These are phyloP conservation scores for Agarophyton chilense DNA, from an alignment of 23 red algal genomes.

Conservation along the genomic window DNA sequence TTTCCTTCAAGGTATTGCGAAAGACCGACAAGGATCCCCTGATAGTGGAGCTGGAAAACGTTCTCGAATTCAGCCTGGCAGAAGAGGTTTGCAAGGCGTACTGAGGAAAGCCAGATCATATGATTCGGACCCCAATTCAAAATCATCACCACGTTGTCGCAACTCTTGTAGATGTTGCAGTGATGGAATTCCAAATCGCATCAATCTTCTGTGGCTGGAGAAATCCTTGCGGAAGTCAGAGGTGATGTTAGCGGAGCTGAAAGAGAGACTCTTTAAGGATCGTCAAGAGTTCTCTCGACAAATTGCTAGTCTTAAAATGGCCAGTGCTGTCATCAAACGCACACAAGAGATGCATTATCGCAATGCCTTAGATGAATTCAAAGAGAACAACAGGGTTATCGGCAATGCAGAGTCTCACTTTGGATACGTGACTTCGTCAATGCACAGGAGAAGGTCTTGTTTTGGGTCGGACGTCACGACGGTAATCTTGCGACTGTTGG, in stretches of 20 bases:
- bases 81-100: not conserved
- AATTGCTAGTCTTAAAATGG: not conserved
- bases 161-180: not conserved
- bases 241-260: not conserved
- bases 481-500: not conserved
- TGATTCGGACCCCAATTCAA: not conserved
- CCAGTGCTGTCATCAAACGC: not conserved
- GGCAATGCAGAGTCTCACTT: slow-evolving; percentile 35
- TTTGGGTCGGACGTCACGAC: not conserved
- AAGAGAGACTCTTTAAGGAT: not conserved
- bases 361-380: slow-evolving; percentile 35
- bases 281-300: slow-evolving; percentile 6
- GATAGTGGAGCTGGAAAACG: not conserved
- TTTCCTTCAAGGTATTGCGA: slow-evolving; percentile 11
- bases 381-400: slow-evolving; percentile 39
- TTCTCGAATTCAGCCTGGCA: not conserved
- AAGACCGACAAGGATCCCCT: not conserved
- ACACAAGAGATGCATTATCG: slow-evolving; percentile 48
- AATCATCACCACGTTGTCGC: not conserved
- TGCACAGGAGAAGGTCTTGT: not conserved
- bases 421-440: slow-evolving; percentile 27
- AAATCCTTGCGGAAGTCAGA: slow-evolving; percentile 2
- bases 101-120: slow-evolving; percentile 1
- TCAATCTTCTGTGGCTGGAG: not conserved
- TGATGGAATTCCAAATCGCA: not conserved